Evolutionary conservation across 352 stramenopile species (phyloP).

Genomic region (Globisporangium heterothallicum): DNA sequence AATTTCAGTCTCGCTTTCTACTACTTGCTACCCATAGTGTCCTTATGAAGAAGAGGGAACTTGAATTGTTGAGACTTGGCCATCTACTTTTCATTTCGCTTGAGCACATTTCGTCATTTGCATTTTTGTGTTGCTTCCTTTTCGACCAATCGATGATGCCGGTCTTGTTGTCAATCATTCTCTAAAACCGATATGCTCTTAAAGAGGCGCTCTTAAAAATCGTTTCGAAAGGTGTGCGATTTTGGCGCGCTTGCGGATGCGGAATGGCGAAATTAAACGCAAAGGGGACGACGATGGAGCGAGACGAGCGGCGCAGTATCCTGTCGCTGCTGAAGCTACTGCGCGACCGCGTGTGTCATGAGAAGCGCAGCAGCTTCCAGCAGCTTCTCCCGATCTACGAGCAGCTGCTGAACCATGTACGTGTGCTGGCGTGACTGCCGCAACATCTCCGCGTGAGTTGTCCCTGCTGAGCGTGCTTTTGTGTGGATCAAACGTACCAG

Average conservation of each 20-base stretch:
- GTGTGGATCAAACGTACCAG: neutral
- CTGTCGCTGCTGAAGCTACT: conserved; percentile 39
- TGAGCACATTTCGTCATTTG: too few species aligned
- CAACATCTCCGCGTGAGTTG: neutral
- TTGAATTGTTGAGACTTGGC: neutral
- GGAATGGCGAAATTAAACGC: neutral
- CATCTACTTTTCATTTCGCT: too few species aligned
- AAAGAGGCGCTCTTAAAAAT: neutral
- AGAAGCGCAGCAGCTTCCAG: conserved; percentile 22
- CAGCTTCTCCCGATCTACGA: conserved; percentile 33
- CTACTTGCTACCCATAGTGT: too few species aligned
- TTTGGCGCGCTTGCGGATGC: neutral
- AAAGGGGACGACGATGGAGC: conserved; percentile 1
- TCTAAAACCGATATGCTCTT: too few species aligned
- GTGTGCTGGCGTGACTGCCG: too few species aligned
- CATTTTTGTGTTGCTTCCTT: too few species aligned
- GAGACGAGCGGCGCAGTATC: conserved; percentile 16
- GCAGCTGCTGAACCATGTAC: conserved; percentile 45
- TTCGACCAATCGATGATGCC: too few species aligned
- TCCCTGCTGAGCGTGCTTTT: neutral
- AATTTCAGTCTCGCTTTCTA: too few species aligned
- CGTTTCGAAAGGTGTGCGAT: too few species aligned
- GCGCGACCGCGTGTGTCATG: conserved; percentile 18
- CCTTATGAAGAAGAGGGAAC: neutral
- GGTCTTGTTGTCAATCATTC: too few species aligned